Evolutionary conservation across 768 basidiomycete species (phyloP).

Genomic region (Dioszegia aurantiaca): DNA sequence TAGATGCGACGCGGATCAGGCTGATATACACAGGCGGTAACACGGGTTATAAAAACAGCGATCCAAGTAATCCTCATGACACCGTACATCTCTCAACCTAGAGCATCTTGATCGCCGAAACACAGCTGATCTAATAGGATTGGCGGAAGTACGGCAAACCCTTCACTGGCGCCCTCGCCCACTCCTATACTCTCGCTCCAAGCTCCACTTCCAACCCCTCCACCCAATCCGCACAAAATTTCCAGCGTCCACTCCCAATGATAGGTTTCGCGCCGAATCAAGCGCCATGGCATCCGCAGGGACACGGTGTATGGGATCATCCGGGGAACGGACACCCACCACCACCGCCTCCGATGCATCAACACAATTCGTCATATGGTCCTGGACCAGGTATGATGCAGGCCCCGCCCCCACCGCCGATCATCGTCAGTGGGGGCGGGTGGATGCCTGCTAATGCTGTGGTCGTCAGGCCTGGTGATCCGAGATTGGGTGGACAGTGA

Average conservation of each 20-base stretch:
- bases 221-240: constrained; percentile 32
- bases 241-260: constrained; percentile 38
- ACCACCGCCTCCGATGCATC: constrained; percentile 19
- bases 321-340: constrained; percentile 29
- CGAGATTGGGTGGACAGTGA: constrained; percentile 42
- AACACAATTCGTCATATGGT: constrained; percentile 9
- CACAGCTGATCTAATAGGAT: constrained; percentile 26
- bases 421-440: constrained; percentile 10
- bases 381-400: constrained; percentile 25
- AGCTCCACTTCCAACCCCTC: constrained; percentile 24
- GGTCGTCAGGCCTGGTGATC: constrained; percentile 43
- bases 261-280: constrained; percentile 8
- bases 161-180: constrained; percentile 34
- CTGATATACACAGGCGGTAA: constrained; percentile 24
- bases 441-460: constrained; percentile 32
- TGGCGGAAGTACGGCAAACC: constrained; percentile 48
- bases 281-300: constrained; percentile 11
- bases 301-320: constrained; percentile 26
- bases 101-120: not conserved
- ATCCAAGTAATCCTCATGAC: constrained; percentile 40
- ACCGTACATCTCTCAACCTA: constrained; percentile 18
- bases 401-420: constrained; percentile 12
- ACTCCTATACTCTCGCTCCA: constrained; percentile 29
- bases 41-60: constrained; percentile 42
- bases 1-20: not conserved